A percentile compares a stretch with the other conserved stretches of the same genome.
These are phyloP conservation scores for Colletotrichum gloeosporioides DNA, from an alignment of 2,329 filamentous ascomycete species.

Conservation along the genomic window DNA sequence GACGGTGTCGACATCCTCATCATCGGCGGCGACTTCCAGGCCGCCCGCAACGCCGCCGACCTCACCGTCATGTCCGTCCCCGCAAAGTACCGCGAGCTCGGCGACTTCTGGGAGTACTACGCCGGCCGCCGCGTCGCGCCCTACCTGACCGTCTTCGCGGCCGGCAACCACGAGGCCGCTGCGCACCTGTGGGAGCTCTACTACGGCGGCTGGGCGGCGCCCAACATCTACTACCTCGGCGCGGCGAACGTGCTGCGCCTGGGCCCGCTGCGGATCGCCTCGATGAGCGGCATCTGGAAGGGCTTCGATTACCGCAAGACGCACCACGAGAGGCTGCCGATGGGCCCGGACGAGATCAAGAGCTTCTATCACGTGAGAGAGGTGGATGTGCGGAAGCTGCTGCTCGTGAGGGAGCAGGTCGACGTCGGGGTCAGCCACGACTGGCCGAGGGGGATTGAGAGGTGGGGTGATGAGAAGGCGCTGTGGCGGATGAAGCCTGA, in stretches of 20 bases:
- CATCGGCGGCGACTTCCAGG: slow-evolving; percentile 90
- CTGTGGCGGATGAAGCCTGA: slow-evolving; percentile 77
- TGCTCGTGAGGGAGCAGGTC: slow-evolving; percentile 84
- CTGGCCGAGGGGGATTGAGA: slow-evolving; percentile 88
- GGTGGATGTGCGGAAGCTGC: slow-evolving; percentile 86
- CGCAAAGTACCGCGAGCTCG: slow-evolving; percentile 83
- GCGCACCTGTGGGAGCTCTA: slow-evolving; percentile 91
- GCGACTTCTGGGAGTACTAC: slow-evolving; percentile 96
- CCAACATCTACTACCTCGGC: slow-evolving; percentile 96
- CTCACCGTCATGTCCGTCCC: slow-evolving; percentile 90
- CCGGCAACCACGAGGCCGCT: slow-evolving; percentile 94
- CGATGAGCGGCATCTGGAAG: slow-evolving; percentile 95
- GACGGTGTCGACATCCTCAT: slow-evolving; percentile 86
- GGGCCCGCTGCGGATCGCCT: slow-evolving; percentile 86
- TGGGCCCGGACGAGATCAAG: slow-evolving; percentile 76
- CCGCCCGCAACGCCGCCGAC: slow-evolving; percentile 87
- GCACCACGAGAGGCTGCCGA: slow-evolving; percentile 87
- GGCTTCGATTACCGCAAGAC: slow-evolving; percentile 83
- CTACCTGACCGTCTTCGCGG: slow-evolving; percentile 90
- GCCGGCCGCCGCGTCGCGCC: slow-evolving; percentile 78
- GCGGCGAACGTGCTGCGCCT: slow-evolving; percentile 87
- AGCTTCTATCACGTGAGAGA: slow-evolving; percentile 91
- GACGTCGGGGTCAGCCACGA: slow-evolving; percentile 94
- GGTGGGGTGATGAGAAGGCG: slow-evolving; percentile 70
- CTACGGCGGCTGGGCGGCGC: slow-evolving; percentile 96